Conservation (phyloP, 2,329 filamentous ascomycete species). For the Cytospora piceicola region DNA sequence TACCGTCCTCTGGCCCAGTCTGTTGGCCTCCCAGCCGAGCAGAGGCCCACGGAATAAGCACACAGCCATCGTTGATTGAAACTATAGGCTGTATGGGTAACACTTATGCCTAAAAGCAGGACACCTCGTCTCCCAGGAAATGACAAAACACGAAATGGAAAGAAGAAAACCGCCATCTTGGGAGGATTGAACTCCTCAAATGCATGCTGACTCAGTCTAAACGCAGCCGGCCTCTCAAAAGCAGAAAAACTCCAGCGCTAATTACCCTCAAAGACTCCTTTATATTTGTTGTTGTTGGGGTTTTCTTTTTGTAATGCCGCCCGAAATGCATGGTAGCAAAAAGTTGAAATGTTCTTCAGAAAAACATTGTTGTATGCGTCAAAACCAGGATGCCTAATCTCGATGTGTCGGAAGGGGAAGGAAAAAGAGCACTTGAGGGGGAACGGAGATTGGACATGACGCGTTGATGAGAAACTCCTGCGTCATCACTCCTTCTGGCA, state of each 20-base stretch:
- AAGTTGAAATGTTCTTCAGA: background rate
- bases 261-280: background rate
- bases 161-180: background rate
- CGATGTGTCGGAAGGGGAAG: background rate
- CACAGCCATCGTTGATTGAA: background rate
- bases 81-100: slow-evolving; percentile 30
- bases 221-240: background rate
- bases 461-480: too few species aligned
- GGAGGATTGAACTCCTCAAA: background rate
- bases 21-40: background rate
- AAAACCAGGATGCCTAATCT: too few species aligned
- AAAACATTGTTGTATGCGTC: background rate
- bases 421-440: background rate
- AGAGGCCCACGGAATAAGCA: background rate
- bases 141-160: background rate
- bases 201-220: slow-evolving; percentile 11
- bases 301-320: background rate
- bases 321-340: background rate
- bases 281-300: background rate
- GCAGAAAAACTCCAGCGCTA: background rate
- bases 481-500: slow-evolving; percentile 49
- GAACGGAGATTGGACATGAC: too few species aligned
- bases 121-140: slow-evolving; percentile 16
- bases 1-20: background rate
- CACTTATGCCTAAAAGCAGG: slow-evolving; percentile 30